phyloP scores from a whole-genome alignment of 306 rosid species.

The Arachis stenosperma region DNA sequence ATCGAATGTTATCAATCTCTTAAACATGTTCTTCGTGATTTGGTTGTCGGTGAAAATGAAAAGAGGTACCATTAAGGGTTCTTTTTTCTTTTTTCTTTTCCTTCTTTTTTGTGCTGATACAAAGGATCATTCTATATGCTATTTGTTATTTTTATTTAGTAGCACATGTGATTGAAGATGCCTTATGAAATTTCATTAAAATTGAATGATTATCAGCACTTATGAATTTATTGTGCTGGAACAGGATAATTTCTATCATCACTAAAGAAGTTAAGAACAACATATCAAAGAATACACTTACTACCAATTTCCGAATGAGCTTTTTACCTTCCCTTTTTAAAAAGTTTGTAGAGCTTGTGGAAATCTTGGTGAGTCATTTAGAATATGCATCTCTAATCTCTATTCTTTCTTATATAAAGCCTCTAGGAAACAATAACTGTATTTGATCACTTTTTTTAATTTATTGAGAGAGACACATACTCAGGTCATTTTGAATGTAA shows the following conservation, averaged over 20 bases:
- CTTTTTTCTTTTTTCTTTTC: background rate
- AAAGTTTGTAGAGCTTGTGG: constrained; percentile 89
- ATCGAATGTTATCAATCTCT: constrained; percentile 92
- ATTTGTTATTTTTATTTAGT: constrained; percentile 27
- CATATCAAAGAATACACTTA: constrained; percentile 79
- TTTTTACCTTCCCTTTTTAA: constrained; percentile 75
- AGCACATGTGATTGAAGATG: constrained; percentile 35
- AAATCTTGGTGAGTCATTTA: constrained; percentile 68
- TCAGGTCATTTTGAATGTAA: no score
- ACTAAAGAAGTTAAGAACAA: constrained; percentile 86
- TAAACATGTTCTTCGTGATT: constrained; percentile 67
- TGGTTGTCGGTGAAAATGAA: constrained; percentile 86
- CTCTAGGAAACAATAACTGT: no score
- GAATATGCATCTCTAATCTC: background rate
- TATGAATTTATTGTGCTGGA: constrained; percentile 48
- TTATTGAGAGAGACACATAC: no score
- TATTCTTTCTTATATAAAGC: no score
- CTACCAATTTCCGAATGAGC: constrained; percentile 75
- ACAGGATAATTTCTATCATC: constrained; percentile 87
- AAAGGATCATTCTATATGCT: constrained; percentile 2
- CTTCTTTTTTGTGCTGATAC: constrained; percentile 16
- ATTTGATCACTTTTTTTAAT: no score
- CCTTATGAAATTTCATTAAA: constrained; percentile 30
- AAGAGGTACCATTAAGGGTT: constrained; percentile 62
- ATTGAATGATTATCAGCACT: constrained; percentile 31